Percentiles rank a stretch among this genome's conserved stretches.
Conservation (phyloP, 2,329 filamentous ascomycete species). For the Diplocarpon rosae region DNA sequence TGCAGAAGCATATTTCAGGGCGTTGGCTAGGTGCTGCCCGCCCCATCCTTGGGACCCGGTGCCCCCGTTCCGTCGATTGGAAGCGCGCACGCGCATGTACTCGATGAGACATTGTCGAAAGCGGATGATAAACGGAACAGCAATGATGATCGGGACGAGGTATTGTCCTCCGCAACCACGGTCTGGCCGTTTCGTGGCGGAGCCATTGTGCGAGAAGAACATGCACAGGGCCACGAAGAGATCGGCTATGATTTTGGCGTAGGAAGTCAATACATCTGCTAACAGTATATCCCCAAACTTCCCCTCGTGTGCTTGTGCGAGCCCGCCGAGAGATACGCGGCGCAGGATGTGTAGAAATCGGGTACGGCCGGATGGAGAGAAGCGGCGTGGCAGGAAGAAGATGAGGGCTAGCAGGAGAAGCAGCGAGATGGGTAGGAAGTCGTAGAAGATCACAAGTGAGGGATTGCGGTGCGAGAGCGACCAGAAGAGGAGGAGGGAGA, state of each 20-base stretch:
- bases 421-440: constrained; percentile 78
- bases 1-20: constrained; percentile 84
- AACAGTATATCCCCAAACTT: constrained; percentile 93
- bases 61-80: constrained; percentile 36
- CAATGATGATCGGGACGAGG: constrained; percentile 75
- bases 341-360: constrained; percentile 66
- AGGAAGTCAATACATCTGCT: constrained; percentile 89
- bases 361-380: constrained; percentile 59
- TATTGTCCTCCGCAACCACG: constrained; percentile 69
- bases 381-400: constrained; percentile 60
- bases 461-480: constrained; percentile 59
- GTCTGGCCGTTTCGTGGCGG: constrained; percentile 71
- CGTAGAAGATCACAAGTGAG: constrained; percentile 61
- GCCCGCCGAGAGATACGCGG: constrained; percentile 71
- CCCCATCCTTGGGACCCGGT: constrained; percentile 53
- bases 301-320: constrained; percentile 77
- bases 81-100: constrained; percentile 58
- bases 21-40: constrained; percentile 84
- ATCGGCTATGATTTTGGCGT: constrained; percentile 85
- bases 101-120: constrained; percentile 88
- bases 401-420: constrained; percentile 60
- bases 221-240: constrained; percentile 84
- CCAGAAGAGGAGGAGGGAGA: constrained; percentile 76
- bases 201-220: constrained; percentile 63
- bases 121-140: constrained; percentile 73